Base-by-base conservation (phyloP, 1,284 basidiomycete genomes). In the Trametes sp. region DNA sequence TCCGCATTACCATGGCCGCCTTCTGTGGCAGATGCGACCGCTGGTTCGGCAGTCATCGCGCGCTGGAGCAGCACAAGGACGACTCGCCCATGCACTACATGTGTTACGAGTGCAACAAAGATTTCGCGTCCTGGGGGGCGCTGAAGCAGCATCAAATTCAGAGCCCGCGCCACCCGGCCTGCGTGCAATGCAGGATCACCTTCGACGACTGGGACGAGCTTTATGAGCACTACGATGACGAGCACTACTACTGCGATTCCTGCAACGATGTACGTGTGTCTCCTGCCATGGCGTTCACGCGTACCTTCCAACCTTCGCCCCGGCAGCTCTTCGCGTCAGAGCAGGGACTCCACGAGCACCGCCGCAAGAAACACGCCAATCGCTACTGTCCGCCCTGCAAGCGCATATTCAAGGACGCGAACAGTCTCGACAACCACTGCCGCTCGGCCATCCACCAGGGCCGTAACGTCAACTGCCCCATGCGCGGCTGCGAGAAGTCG, bases 51-150 rank as follows among this genome's bases (percentile, higher is more conserved):
- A 66, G 46, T 36, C 60, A 64, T 9, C 46, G 44, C 21, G 67
- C 67, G 2, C 52, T 72, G 4, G 29, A 59, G 42, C 75, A 76
- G 54, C 75, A 78, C 63, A 53, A 64, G 54, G 52, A 66, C 11
- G 59, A 74, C 63, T 79, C 52, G 38, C 21, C 10, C 19, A 54
- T 36, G 11, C 79, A 81, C 46, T 54, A 75, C 53, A 62, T 75
- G 35, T 84, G 81, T 69, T 38, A 72, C 29, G 61, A 72, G 2
- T 82, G 81, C 69, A 58, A 61, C 50, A 57, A 41, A 24, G 66
- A 69, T 48, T 72, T 72, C 49, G 48, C 59, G 11, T 58, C 63
- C n/a, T 29, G 57, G 6, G 13, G 14, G 21, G 62, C 44, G 9
- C 55, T 69, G n/a, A 49, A 38, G 3, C 62, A 71, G 60, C 73